Conservation (phyloP, 2,329 filamentous ascomycete species). For the Ascocoryne sarcoides region DNA sequence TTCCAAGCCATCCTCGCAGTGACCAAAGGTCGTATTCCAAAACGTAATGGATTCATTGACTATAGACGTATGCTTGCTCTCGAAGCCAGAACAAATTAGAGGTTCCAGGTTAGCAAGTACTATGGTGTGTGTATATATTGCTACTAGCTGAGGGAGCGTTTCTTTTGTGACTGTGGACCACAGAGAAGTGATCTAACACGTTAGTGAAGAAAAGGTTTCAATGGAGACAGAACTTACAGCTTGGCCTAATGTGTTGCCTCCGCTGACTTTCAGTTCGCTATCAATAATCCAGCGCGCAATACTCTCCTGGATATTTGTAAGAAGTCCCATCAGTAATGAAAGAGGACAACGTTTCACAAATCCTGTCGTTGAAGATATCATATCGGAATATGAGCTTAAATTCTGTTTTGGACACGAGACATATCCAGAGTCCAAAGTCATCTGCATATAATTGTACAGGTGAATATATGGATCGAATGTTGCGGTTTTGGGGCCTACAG, state of each 20-base stretch:
- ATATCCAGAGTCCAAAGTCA: constrained; percentile 45
- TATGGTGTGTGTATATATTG: constrained; percentile 28
- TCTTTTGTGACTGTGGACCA: constrained; percentile 41
- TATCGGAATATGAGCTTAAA: constrained; percentile 39
- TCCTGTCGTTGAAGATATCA: constrained; percentile 35
- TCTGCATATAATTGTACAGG: constrained; percentile 52
- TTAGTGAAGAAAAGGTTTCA: constrained; percentile 4
- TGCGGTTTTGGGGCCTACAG: constrained; percentile 32
- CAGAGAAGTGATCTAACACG: constrained; percentile 35
- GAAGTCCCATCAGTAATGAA: constrained; percentile 43
- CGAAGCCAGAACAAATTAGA: constrained; percentile 47
- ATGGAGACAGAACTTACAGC: constrained; percentile 33
- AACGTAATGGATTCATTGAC: constrained; percentile 45
- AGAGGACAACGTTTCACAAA: constrained; percentile 33
- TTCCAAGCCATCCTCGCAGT: constrained; percentile 42
- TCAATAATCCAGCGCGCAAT: constrained; percentile 59
- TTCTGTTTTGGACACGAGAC: constrained; percentile 31
- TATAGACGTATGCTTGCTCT: constrained; percentile 45
- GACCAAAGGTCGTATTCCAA: constrained; percentile 66
- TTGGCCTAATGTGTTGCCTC: constrained; percentile 34
- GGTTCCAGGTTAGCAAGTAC: constrained; percentile 44
- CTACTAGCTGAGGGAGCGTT: constrained; percentile 28
- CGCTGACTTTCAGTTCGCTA: constrained; percentile 34
- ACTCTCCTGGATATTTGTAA: constrained; percentile 54
- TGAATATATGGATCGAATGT: constrained; percentile 55